Conservation (phyloP, 1,284 basidiomycete genomes). For the Tilletia setariae region DNA sequence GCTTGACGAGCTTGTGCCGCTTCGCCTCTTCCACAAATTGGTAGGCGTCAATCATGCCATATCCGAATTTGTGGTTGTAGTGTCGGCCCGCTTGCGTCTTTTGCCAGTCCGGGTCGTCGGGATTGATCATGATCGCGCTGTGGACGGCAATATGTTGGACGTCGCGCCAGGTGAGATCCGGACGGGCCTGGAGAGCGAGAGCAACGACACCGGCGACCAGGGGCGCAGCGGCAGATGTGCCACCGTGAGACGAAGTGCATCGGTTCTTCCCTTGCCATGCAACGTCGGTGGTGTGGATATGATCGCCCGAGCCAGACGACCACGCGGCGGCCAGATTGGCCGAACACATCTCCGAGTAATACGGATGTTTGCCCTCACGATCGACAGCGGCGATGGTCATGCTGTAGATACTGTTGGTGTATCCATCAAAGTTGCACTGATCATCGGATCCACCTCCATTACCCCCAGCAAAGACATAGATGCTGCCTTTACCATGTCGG, state of each 20-base stretch:
- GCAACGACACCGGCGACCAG: conserved; percentile 62
- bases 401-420: conserved; percentile 95
- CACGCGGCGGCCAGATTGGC: conserved; percentile 96
- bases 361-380: conserved; percentile 85
- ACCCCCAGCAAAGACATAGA: conserved; percentile 97
- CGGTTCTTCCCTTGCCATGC: conserved; percentile 65
- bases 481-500: conserved; percentile 79
- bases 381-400: conserved; percentile 93
- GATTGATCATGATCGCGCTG: conserved; percentile 76
- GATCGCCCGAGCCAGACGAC: conserved; percentile 87
- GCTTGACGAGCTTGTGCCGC: conserved; percentile 82
- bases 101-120: conserved; percentile 93
- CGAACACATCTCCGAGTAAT: conserved; percentile 94
- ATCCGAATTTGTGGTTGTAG: conserved; percentile 98
- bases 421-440: conserved; percentile 99
- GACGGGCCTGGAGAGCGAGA: conserved; percentile 55
- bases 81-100: conserved; percentile 70
- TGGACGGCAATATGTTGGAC: conserved; percentile 84
- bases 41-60: conserved; percentile 81
- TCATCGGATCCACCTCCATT: conserved; percentile 89
- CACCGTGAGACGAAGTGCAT: conserved; percentile 82
- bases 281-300: conserved; percentile 80
- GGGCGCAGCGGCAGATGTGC: conserved; percentile 95
- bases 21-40: conserved; percentile 76
- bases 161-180: conserved; percentile 94